phyloP scores from a whole-genome alignment of 345 rosid genomes.

The Pelargonium nanum region DNA sequence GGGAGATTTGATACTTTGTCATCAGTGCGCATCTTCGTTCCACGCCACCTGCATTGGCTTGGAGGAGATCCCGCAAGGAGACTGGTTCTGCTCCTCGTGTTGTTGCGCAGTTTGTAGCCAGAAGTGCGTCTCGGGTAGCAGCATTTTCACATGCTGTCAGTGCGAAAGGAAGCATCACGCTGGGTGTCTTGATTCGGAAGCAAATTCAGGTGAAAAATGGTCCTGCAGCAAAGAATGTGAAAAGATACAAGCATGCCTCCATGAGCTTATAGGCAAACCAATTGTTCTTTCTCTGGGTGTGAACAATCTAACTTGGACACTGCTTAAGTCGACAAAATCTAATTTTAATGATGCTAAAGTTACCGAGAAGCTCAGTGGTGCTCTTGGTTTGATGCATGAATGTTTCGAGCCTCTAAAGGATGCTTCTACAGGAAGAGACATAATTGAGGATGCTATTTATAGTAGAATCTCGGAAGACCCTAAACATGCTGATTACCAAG shows the following conservation, averaged over 20 bases:
- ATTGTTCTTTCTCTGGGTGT: conserved; percentile 23
- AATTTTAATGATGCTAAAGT: conserved; percentile 4
- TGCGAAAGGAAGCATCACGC: not conserved
- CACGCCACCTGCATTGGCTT: conserved; percentile 39
- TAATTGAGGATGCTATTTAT: conserved; percentile 50
- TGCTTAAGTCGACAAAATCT: conserved; percentile 26
- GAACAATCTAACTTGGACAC: conserved; percentile 51
- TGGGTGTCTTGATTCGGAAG: not conserved
- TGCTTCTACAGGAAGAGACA: conserved; percentile 36
- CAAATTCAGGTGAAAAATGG: not conserved
- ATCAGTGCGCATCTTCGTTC: conserved; percentile 43
- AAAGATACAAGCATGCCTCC: conserved; percentile 27
- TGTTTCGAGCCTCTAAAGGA: conserved; percentile 63
- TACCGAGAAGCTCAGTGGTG: conserved; percentile 30
- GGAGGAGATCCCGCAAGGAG: conserved; percentile 19
- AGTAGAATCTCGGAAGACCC: conserved; percentile 29
- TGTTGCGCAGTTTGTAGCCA: conserved; percentile 14
- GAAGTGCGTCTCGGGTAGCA: not conserved
- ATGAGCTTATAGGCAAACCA: conserved; percentile 38
- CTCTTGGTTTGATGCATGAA: conserved; percentile 52
- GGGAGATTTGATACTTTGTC: conserved; percentile 49
- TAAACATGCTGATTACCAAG: conserved; percentile 36
- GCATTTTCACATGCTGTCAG: not conserved
- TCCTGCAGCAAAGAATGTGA: not conserved
- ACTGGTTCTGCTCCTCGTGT: conserved; percentile 31